Evolutionary conservation across 1,139 yeast genomes (phyloP).

Genomic region (Lodderomyces theae): DNA sequence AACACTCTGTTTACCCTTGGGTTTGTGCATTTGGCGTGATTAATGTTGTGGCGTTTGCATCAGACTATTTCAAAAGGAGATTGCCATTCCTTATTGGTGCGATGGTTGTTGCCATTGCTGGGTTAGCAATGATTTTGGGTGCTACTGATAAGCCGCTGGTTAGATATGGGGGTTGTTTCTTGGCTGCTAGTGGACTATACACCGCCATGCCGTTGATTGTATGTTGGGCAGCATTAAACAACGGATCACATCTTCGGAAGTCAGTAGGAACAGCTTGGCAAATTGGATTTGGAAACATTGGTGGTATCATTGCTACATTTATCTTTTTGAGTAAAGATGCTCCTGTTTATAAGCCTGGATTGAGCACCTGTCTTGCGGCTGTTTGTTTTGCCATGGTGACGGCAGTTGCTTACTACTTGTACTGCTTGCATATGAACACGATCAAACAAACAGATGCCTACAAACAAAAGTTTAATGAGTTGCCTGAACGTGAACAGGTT

Average conservation of each 20-base stretch:
- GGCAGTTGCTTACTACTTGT: constrained; percentile 41
- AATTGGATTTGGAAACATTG: constrained; percentile 80
- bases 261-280: constrained; percentile 75
- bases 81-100: constrained; percentile 46
- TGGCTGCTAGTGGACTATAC: constrained; percentile 63
- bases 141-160: constrained; percentile 32
- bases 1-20: constrained; percentile 75
- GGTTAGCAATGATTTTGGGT: constrained; percentile 53
- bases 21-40: constrained; percentile 57
- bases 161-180: constrained; percentile 72
- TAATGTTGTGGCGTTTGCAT: constrained; percentile 44
- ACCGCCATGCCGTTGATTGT: constrained; percentile 72
- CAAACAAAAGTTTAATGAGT: constrained; percentile 41
- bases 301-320: constrained; percentile 73
- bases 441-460: constrained; percentile 37
- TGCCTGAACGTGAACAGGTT: constrained; percentile 46
- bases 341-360: constrained; percentile 58
- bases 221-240: constrained; percentile 69
- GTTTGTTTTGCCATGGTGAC: constrained; percentile 49
- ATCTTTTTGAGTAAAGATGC: constrained; percentile 56
- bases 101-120: constrained; percentile 46
- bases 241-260: constrained; percentile 68
- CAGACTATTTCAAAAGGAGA: constrained; percentile 49
- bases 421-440: constrained; percentile 39
- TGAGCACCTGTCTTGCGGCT: constrained; percentile 52